Evolutionary conservation across 2,329 filamentous ascomycete species (phyloP).

Genomic region (Herpomyces periplanetae): DNA sequence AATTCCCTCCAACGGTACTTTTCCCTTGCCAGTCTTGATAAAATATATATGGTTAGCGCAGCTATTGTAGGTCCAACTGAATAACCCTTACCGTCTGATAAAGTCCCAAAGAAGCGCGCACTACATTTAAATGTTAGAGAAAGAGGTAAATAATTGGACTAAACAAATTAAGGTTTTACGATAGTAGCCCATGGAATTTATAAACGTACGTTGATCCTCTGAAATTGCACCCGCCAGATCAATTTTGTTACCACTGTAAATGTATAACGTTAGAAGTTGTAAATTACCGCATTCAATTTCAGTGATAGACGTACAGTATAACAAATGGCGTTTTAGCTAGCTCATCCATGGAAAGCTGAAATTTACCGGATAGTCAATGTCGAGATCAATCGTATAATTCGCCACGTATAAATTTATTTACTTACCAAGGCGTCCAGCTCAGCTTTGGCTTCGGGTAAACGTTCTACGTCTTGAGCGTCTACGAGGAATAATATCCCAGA

Average conservation of each 20-base stretch:
- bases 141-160: not conserved
- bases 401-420: constrained; percentile 1
- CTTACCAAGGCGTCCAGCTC: constrained; percentile 35
- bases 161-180: too few species aligned
- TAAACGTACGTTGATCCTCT: constrained; percentile 81
- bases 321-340: constrained; percentile 80
- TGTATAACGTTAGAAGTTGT: too few species aligned
- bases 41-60: too few species aligned
- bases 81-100: too few species aligned
- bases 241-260: constrained; percentile 98
- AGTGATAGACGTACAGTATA: too few species aligned
- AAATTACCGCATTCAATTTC: too few species aligned
- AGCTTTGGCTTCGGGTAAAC: constrained; percentile 68
- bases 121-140: not conserved
- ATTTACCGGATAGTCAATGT: constrained; percentile 2
- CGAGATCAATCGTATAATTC: not conserved
- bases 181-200: too few species aligned
- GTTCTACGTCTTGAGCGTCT: constrained; percentile 85
- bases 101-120: constrained; percentile 46
- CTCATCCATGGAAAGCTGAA: constrained; percentile 82
- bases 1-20: constrained; percentile 64
- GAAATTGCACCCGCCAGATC: constrained; percentile 82
- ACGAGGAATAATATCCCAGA: constrained; percentile 78
- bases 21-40: constrained; percentile 79
- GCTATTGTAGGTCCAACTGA: too few species aligned